A percentile compares a stretch with the other conserved stretches of the same genome.
Evolutionary conservation across 768 basidiomycete species (phyloP).

Genomic region (Scleroderma citrinum): DNA sequence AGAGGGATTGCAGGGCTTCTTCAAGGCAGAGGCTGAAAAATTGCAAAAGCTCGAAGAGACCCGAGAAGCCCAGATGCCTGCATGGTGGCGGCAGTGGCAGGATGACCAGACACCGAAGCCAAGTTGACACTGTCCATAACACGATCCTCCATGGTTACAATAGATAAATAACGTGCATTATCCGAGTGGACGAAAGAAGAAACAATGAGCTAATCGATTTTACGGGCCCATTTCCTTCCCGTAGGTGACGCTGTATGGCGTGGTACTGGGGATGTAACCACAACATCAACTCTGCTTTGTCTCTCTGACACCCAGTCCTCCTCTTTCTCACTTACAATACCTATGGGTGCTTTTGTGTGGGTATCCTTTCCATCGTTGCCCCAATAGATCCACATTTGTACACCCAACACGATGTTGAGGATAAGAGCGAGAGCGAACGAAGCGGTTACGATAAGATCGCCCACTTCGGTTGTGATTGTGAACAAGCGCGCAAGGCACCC

Average conservation of each 20-base stretch:
- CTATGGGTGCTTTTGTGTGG: conserved; percentile 13
- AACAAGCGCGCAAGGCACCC: conserved; percentile 91
- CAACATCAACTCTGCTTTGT: conserved; percentile 35
- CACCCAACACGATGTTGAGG: conserved; percentile 79
- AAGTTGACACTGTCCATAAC: background rate
- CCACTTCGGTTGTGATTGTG: conserved; percentile 88
- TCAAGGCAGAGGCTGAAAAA: conserved; percentile 19
- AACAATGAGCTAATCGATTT: conserved; percentile 50
- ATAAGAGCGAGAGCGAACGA: conserved; percentile 80
- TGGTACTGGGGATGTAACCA: conserved; percentile 37
- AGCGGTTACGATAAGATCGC: conserved; percentile 72
- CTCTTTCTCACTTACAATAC: conserved; percentile 23
- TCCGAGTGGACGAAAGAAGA: conserved; percentile 10
- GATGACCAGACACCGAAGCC: conserved; percentile 12
- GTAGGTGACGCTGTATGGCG: conserved; percentile 40
- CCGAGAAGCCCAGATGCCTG: conserved; percentile 18
- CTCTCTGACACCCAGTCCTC: conserved; percentile 19
- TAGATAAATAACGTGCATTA: conserved; percentile 16
- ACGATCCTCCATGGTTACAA: background rate
- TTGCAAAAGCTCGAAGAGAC: conserved; percentile 16
- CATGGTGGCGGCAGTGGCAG: conserved; percentile 29
- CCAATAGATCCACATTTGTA: conserved; percentile 84
- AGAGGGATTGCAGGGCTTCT: conserved; percentile 19
- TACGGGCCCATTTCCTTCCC: conserved; percentile 66
- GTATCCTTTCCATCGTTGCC: conserved; percentile 42